A percentile compares a stretch with the other conserved stretches of the same genome.
Evolutionary conservation across 129 eudicot genomes (phyloP).

Genomic region (Oenanthe sinensis): DNA sequence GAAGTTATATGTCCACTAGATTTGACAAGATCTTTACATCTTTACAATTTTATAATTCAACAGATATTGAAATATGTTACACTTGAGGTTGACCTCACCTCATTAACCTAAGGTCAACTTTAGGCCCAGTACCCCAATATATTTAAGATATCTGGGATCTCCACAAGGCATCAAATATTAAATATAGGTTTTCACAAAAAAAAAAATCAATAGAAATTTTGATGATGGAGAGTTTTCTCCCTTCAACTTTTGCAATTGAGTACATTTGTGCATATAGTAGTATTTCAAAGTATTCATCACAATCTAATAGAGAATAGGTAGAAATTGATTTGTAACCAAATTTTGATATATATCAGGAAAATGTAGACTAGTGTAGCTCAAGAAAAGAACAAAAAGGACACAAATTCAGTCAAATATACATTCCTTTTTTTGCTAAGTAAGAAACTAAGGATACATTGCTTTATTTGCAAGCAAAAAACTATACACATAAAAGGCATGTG

Average conservation of each 20-base stretch:
- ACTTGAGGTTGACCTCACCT: too few relatives aligned
- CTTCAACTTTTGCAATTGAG: not conserved
- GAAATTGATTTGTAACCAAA: too few relatives aligned
- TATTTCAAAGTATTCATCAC: not conserved
- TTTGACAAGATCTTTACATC: not conserved
- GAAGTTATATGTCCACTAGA: not conserved
- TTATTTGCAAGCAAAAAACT: not conserved
- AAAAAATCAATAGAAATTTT: too few relatives aligned
- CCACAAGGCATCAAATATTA: too few relatives aligned
- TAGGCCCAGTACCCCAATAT: not conserved
- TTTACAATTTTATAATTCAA: not conserved
- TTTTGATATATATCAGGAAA: not conserved
- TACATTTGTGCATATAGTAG: not conserved
- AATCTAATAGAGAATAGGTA: not conserved
- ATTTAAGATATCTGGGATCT: not conserved
- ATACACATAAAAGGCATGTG: not conserved
- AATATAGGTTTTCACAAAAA: not conserved
- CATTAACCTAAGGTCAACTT: not conserved
- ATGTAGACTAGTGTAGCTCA: not conserved
- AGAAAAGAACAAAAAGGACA: not conserved
- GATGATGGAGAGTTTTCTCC: not conserved
- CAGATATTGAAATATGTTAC: not conserved
- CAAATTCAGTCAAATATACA: not conserved
- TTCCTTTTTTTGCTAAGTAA: not conserved
- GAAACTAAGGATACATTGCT: not conserved